Base-by-base conservation (phyloP, 2,329 filamentous ascomycete genomes). In the Cladosporium sphaerospermum region DNA sequence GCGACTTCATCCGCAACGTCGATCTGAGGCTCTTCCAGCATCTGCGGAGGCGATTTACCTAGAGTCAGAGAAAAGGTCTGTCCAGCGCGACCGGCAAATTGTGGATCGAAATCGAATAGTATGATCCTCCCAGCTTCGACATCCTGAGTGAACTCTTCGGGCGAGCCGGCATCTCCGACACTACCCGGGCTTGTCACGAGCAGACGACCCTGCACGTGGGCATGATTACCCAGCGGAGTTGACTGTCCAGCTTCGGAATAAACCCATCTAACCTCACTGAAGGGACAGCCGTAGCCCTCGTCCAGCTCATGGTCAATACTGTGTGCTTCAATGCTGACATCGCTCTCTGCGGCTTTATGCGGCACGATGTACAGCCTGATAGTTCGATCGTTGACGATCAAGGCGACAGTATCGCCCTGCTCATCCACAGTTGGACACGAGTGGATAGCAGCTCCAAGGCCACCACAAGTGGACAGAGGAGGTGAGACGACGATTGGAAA, bases 301-400 rank as follows among this genome's bases (percentile, higher is more conserved):
- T 70, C 67, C 9, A 70, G 54, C 54, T 69, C 66, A 49, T 70
- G 67, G 49, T 70, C 67, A 33, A 70, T 68, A 39, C 65, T 68
- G 51, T 69, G 67, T 13, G 67, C 67, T 54, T 70, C 67, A 8
- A 67, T 58, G 9, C 60, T 59, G 1, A 61, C 59, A 9, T 57
- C 59, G 18, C 62, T 61, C 10, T 67, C 64, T 9, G 60, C 59
- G 19, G 54, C 50, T 16, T 62, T 62, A 5, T 56, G 61, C 11
- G 67, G 67, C 0, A 70, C 64, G 18, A 68, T 63, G 53, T 70
- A 70, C 19, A 70, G 54, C 16, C 67, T 56, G 31, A 70, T 59
- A 3, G 67, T 69, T 18, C 67, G 60, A 56, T 69, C 67, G 40
- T 70, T 70, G 44, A 70, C 67, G 42, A 69, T 63, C 64, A 70